Conservation (phyloP, 495 filamentous ascomycete genomes). For the Xylaria telfairii region DNA sequence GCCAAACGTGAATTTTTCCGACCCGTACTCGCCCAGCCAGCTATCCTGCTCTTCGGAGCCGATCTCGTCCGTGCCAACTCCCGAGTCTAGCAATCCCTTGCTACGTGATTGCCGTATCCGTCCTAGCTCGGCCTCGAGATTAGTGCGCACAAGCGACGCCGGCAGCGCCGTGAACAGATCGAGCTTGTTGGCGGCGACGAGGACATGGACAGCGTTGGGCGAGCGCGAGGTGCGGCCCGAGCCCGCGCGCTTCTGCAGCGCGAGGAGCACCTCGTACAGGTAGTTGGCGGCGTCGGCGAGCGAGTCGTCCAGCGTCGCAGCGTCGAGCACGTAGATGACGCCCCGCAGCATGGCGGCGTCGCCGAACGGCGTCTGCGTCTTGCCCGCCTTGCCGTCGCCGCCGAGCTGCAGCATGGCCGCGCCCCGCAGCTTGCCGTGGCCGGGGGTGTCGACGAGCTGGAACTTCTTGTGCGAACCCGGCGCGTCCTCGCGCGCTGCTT, state of each 20-base stretch:
- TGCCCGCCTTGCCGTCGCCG: conserved; percentile 50
- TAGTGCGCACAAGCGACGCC: conserved; percentile 72
- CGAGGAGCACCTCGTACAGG: conserved; percentile 82
- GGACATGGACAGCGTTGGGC: conserved; percentile 69
- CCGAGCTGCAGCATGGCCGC: conserved; percentile 57
- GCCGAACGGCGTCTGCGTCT: conserved; percentile 54
- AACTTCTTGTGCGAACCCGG: conserved; percentile 67
- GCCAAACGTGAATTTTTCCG: conserved; percentile 76
- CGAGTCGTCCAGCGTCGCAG: conserved; percentile 66
- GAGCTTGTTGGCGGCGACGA: conserved; percentile 92
- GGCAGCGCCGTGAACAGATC: conserved; percentile 95
- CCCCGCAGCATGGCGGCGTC: conserved; percentile 50
- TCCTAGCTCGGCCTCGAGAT: conserved; percentile 82
- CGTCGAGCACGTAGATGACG: conserved; percentile 86
- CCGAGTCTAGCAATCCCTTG: conserved; percentile 81
- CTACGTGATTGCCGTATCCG: conserved; percentile 77
- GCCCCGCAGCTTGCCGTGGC: conserved; percentile 89
- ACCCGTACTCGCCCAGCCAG: conserved; percentile 80
- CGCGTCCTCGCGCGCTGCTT: conserved; percentile 50
- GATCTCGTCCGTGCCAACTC: conserved; percentile 62
- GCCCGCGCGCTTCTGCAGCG: conserved; percentile 75
- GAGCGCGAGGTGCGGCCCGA: conserved; percentile 63
- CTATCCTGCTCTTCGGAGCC: conserved; percentile 73
- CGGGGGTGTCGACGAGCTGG: conserved; percentile 85
- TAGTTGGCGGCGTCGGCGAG: conserved; percentile 58